These are phyloP conservation scores for Bassia scoparia DNA, from an alignment of 148 eudicot species.

Conservation along the genomic window DNA sequence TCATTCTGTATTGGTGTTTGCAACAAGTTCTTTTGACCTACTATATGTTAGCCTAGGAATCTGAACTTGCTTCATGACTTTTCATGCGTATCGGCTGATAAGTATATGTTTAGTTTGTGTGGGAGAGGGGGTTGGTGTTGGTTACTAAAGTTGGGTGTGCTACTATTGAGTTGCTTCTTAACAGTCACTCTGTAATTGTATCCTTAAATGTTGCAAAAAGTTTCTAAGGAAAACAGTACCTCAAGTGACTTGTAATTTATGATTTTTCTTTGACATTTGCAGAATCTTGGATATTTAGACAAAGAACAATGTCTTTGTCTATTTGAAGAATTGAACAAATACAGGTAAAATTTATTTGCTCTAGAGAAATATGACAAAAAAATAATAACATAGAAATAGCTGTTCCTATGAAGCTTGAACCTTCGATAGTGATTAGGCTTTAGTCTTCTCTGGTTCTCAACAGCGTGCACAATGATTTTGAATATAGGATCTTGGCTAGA, in stretches of 20 bases:
- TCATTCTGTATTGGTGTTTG: too few species aligned
- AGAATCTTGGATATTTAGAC: conserved; percentile 57
- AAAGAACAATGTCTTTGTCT: conserved; percentile 63
- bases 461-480: background rate
- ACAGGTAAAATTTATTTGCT: conserved; percentile 47
- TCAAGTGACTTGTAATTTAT: conserved; percentile 2
- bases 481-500: background rate
- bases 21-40: too few species aligned
- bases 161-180: background rate
- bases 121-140: too few species aligned
- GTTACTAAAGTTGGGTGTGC: too few species aligned
- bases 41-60: too few species aligned
- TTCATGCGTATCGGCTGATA: too few species aligned
- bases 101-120: too few species aligned
- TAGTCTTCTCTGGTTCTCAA: background rate
- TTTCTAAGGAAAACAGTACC: background rate
- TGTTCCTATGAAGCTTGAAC: background rate
- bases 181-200: background rate
- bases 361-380: too few species aligned
- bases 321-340: conserved; percentile 81
- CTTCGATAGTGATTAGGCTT: background rate
- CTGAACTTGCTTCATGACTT: too few species aligned
- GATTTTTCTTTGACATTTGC: conserved; percentile 18
- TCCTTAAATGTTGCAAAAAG: too few species aligned
- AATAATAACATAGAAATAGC: too few species aligned